Evolutionary conservation across 1,284 basidiomycete genomes (phyloP).

Genomic region (Apiotrichum laibachii): DNA sequence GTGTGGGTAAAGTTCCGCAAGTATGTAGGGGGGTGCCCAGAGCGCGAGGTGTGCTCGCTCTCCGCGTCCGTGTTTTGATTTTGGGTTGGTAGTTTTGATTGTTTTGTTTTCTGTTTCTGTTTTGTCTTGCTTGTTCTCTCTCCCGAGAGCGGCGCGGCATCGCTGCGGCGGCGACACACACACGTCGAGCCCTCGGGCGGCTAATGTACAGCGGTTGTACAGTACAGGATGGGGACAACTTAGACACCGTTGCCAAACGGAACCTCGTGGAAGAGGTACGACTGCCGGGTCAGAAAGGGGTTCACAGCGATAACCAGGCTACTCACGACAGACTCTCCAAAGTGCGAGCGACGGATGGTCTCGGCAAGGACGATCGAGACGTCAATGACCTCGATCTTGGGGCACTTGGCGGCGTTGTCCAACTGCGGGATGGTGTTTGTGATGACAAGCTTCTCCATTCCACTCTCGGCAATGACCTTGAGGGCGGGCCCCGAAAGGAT

Average conservation of each 20-base stretch:
- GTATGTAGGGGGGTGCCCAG: background rate
- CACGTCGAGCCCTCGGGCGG: no score
- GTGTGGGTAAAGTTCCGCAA: background rate
- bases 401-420: constrained; percentile 70
- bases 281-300: constrained; percentile 26
- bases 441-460: constrained; percentile 91
- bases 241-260: constrained; percentile 41
- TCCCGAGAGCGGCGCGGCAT: no score
- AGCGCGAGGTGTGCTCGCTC: no score
- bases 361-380: constrained; percentile 93
- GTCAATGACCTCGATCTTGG: constrained; percentile 93
- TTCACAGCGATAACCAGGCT: background rate
- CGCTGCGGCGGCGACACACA: no score
- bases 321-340: constrained; percentile 53
- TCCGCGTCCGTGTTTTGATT: no score
- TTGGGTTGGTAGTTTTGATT: background rate
- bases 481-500: constrained; percentile 90
- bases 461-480: constrained; percentile 65
- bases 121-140: constrained; percentile 1
- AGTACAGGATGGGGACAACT: constrained; percentile 1
- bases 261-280: constrained; percentile 54
- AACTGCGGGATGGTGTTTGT: constrained; percentile 96
- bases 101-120: background rate
- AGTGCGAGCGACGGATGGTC: constrained; percentile 78
- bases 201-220: constrained; percentile 2